A percentile compares a stretch with the other conserved stretches of the same genome.
These are phyloP conservation scores for Amylostereum chailletii DNA, from an alignment of 1,284 basidiomycete species.

Conservation along the genomic window DNA sequence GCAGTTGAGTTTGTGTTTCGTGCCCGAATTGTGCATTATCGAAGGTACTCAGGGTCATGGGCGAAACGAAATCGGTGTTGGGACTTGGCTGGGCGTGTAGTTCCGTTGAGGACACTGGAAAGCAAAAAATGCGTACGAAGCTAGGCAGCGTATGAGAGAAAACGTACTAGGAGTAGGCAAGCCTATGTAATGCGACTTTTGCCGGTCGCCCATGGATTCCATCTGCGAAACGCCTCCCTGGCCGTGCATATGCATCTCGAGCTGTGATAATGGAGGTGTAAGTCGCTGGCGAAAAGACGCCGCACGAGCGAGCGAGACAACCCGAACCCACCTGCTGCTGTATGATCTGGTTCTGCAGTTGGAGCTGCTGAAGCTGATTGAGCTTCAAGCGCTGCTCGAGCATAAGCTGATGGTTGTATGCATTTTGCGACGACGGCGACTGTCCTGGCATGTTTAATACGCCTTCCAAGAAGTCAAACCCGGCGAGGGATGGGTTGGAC, in stretches of 20 bases:
- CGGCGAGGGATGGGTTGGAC: slow-evolving; percentile 9
- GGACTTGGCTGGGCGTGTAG: slow-evolving; percentile 47
- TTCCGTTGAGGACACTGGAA: slow-evolving; percentile 39
- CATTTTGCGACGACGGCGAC: slow-evolving; percentile 9
- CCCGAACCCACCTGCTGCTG: slow-evolving; percentile 62
- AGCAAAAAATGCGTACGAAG: neutral
- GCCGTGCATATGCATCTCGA: slow-evolving; percentile 58
- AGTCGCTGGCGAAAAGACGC: neutral
- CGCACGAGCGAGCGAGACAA: slow-evolving; percentile 2
- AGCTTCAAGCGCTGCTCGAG: slow-evolving; percentile 64
- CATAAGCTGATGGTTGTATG: slow-evolving; percentile 30
- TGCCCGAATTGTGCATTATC: slow-evolving; percentile 19
- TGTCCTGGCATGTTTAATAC: slow-evolving; percentile 9
- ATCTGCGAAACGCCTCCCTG: slow-evolving; percentile 29
- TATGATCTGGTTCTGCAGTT: slow-evolving; percentile 74
- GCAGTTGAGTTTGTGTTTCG: slow-evolving; percentile 15
- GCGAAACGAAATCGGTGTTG: slow-evolving; percentile 49
- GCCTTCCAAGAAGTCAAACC: slow-evolving; percentile 10
- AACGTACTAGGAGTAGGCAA: slow-evolving; percentile 65
- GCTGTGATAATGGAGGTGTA: slow-evolving; percentile 30
- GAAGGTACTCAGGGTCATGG: slow-evolving; percentile 36
- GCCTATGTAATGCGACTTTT: slow-evolving; percentile 37
- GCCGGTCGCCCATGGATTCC: slow-evolving; percentile 27
- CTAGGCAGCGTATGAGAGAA: slow-evolving; percentile 3
- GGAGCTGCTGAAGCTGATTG: slow-evolving; percentile 65